Evolutionary conservation across 1,139 yeast genomes (phyloP), one percentile per base, ranked within the genome.

Genomic region (Geotrichum europaeum): DNA sequence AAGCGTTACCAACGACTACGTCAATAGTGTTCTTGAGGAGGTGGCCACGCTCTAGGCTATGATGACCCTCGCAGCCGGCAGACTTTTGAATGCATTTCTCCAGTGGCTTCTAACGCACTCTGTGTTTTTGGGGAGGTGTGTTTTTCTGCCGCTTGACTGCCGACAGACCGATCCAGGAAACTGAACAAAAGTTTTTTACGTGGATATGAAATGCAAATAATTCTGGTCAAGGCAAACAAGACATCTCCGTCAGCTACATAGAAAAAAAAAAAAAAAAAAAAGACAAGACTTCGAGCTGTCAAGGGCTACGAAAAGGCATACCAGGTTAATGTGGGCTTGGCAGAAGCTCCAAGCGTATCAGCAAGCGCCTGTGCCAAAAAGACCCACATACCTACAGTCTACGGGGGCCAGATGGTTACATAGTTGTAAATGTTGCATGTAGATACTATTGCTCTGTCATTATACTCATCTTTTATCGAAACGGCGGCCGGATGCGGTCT

Each of bases 401-500:
- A 40, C 47, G 10, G 47, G 22, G 22, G n/a, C 47, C 20, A 40
- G 47, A 40, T 40, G 20, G 20, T 15, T 7, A n/a, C 3, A 18
- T 15, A 15, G 20, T 40, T 40, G 47, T 40, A 40, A 18, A 40
- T 40, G 9, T 40, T 40, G 47, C 47, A n/a, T 15, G 20, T 40
- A 15, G 47, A 40, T 40, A 40, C 47, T 40, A 40, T 40, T 40
- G n/a, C 47, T 40, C n/a, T 40, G 47, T 40, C 47, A 15, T 40
- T 40, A 40, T 15, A 40, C 47, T 40, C 47, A 40, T 40, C 47
- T 40, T n/a, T 40, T 40, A 18, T 40, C 47, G 47, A 40, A 40
- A 40, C 47, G 47, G 74, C 96, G 82, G 50, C 96, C 96, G 65
- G 87, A 81, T 20, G 94, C 96, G 7, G 96, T 89, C 77, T 87